These are phyloP conservation scores for Neurospora sp. DNA, from an alignment of 495 filamentous ascomycete species.

Conservation along the genomic window DNA sequence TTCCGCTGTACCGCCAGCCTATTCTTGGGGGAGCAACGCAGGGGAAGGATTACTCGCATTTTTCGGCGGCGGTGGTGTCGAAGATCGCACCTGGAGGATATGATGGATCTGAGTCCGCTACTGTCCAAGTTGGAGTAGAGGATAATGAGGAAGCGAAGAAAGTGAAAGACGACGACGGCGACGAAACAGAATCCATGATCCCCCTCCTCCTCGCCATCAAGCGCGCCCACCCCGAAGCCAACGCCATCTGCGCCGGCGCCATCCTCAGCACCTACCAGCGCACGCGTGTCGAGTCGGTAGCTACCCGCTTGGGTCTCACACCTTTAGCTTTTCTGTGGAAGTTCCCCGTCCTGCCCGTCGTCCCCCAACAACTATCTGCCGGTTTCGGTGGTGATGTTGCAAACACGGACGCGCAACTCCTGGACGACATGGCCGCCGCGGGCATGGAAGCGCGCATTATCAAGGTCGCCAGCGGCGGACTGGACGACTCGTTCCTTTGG, in stretches of 20 bases:
- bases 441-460: slow-evolving; percentile 79
- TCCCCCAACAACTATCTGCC: neutral
- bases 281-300: slow-evolving; percentile 84
- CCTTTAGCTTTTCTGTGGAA: slow-evolving; percentile 88
- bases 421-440: slow-evolving; percentile 70
- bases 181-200: slow-evolving; percentile 83
- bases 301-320: slow-evolving; percentile 59
- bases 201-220: slow-evolving; percentile 58
- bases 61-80: neutral
- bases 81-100: slow-evolving; percentile 4
- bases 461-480: slow-evolving; percentile 85
- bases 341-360: slow-evolving; percentile 58
- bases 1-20: slow-evolving; percentile 68
- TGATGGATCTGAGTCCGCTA: neutral
- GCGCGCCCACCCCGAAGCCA: slow-evolving; percentile 58
- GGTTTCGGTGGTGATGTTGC: neutral
- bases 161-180: slow-evolving; percentile 16
- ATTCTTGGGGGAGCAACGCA: slow-evolving; percentile 63
- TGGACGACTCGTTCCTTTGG: slow-evolving; percentile 78
- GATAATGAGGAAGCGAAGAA: neutral
- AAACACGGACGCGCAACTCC: slow-evolving; percentile 36
- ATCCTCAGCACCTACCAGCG: slow-evolving; percentile 94
- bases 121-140: neutral
- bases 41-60: slow-evolving; percentile 46
- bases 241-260: slow-evolving; percentile 80